Evolutionary conservation across 768 basidiomycete genomes (phyloP).

Genomic region (Termitomyces heimii): DNA sequence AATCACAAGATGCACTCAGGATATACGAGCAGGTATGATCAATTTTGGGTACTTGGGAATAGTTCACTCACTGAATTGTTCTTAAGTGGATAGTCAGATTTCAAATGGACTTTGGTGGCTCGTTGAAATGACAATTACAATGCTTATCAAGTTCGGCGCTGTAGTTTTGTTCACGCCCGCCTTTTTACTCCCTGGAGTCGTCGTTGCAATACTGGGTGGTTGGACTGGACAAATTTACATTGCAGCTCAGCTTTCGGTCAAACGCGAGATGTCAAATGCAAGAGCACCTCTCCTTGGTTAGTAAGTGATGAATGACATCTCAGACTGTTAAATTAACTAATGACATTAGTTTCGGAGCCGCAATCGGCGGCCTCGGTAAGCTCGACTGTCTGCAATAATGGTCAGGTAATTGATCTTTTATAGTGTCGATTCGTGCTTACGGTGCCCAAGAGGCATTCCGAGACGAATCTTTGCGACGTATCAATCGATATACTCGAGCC

Average conservation of each 20-base stretch:
- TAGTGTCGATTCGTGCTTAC: conserved; percentile 61
- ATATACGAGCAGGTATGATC: conserved; percentile 41
- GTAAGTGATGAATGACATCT: conserved; percentile 31
- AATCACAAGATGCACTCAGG: conserved; percentile 61
- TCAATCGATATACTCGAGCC: conserved; percentile 46
- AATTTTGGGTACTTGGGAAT: conserved; percentile 9
- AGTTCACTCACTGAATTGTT: conserved; percentile 10
- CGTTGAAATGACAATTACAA: conserved; percentile 21
- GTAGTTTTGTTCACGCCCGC: conserved; percentile 39
- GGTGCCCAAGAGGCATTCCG: conserved; percentile 47
- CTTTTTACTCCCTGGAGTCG: conserved; percentile 40
- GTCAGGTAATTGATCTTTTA: background rate
- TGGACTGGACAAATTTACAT: conserved; percentile 39
- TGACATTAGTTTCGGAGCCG: conserved; percentile 36
- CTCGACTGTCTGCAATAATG: background rate
- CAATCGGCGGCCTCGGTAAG: conserved; percentile 51
- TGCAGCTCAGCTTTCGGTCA: conserved; percentile 40
- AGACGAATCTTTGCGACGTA: conserved; percentile 37
- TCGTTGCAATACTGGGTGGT: conserved; percentile 36
- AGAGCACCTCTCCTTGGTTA: conserved; percentile 24
- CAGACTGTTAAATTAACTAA: conserved; percentile 5
- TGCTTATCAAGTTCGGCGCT: conserved; percentile 38
- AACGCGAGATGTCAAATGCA: conserved; percentile 42
- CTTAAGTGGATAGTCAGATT: conserved; percentile 46
- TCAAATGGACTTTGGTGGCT: conserved; percentile 22